Conservation (phyloP, 306 rosid species). For the Trifolium fragiferum region DNA sequence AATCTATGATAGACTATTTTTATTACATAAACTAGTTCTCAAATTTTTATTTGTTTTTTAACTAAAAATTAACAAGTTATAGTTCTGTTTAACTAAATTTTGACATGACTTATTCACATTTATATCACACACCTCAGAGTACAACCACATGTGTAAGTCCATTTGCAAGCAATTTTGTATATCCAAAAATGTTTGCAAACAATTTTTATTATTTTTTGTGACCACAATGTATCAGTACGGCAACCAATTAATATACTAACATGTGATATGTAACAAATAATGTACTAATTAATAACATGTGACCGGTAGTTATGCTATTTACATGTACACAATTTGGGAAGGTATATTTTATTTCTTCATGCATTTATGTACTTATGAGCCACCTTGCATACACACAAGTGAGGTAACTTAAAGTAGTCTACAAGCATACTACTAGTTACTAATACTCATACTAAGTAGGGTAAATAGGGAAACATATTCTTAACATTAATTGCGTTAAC, state of each 20-base stretch:
- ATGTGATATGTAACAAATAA: not conserved
- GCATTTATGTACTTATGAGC: not conserved
- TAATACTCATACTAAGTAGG: not conserved
- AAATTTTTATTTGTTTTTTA: no score
- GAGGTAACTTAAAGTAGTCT: not conserved
- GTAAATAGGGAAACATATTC: conserved; percentile 4
- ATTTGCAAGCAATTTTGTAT: not conserved
- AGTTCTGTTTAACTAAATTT: not conserved
- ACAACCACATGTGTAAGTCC: not conserved
- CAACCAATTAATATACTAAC: conserved; percentile 2
- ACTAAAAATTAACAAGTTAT: no score
- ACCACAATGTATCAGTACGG: not conserved
- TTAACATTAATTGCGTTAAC: no score
- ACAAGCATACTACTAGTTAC: not conserved
- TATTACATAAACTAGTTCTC: not conserved
- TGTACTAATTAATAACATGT: not conserved
- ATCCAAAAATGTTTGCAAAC: not conserved
- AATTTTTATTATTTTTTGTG: not conserved
- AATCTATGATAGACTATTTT: not conserved
- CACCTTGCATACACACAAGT: not conserved
- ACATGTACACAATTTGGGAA: not conserved
- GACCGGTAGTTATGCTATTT: not conserved
- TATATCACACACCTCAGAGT: not conserved
- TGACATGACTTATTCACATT: not conserved
- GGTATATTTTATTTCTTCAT: not conserved